phyloP scores from a whole-genome alignment of 2,329 filamentous ascomycete genomes.

The Fusarium sp. region DNA sequence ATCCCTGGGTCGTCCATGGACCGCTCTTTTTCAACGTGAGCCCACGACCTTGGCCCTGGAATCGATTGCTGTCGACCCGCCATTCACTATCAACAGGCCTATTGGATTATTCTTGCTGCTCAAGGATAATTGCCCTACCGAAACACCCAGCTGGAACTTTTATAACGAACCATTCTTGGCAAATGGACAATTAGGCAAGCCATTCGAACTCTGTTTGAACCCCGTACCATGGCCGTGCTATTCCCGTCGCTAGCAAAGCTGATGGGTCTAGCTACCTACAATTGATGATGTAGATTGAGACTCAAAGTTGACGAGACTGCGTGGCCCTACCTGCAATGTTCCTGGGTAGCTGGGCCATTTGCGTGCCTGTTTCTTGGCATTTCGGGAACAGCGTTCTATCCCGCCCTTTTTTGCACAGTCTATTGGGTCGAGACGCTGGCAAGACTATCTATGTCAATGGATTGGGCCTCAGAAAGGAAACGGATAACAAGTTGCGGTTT shows the following conservation, averaged over 20 bases:
- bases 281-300: constrained; percentile 9
- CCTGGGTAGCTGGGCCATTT: constrained; percentile 14
- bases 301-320: constrained; percentile 18
- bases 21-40: constrained; percentile 31
- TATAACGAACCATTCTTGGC: constrained; percentile 31
- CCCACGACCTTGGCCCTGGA: constrained; percentile 41
- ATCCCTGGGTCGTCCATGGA: constrained; percentile 26
- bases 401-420: constrained; percentile 2
- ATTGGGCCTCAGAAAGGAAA: constrained; percentile 24
- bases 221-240: constrained; percentile 22
- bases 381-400: constrained; percentile 6
- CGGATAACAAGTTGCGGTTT: constrained; percentile 18
- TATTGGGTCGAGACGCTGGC: constrained; percentile 14
- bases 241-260: constrained; percentile 17
- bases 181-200: not conserved
- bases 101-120: constrained; percentile 6
- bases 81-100: constrained; percentile 13
- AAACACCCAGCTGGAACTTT: constrained; percentile 9
- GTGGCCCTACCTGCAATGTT: constrained; percentile 25
- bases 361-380: constrained; percentile 18
- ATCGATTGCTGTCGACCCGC: constrained; percentile 33
- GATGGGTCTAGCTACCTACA: constrained; percentile 1
- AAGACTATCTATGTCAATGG: constrained; percentile 9
- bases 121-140: constrained; percentile 14
- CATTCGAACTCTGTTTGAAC: constrained; percentile 13